Percentiles rank a stretch among this genome's conserved stretches.
phyloP scores from a whole-genome alignment of 2,329 filamentous ascomycete species.

The Aotearoamyces nothofagi region DNA sequence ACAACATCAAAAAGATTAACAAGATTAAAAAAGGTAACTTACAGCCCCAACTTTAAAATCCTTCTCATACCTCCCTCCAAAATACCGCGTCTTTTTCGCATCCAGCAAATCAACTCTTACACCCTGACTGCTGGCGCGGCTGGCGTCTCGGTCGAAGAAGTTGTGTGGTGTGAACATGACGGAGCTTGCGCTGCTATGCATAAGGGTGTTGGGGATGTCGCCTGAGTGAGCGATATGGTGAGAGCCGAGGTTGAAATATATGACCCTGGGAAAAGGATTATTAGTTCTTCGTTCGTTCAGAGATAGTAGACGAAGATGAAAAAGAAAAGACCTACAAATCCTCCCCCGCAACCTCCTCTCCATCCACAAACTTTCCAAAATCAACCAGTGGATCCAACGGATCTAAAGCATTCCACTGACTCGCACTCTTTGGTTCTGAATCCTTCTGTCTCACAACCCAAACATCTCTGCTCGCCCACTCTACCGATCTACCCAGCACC shows the following conservation, averaged over 20 bases:
- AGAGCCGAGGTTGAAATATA: conserved; percentile 41
- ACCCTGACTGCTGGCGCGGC: conserved; percentile 1
- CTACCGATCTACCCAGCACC: conserved; percentile 27
- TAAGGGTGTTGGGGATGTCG: conserved; percentile 36
- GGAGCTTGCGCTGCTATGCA: conserved; percentile 3
- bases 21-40: conserved; percentile 1
- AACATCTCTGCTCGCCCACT: conserved; percentile 34
- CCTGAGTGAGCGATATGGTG: conserved; percentile 39
- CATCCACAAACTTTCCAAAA: conserved; percentile 32
- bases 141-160: conserved; percentile 3
- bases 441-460: conserved; percentile 35
- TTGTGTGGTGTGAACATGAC: conserved; percentile 4
- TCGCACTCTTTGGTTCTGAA: conserved; percentile 29
- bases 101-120: conserved; percentile 2
- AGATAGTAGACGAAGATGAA: conserved; percentile 1
- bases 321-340: conserved; percentile 14
- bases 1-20: no score
- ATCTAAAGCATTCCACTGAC: conserved; percentile 29
- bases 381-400: conserved; percentile 31
- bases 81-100: conserved; percentile 2
- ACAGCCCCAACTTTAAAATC: conserved; percentile 1
- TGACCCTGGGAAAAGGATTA: conserved; percentile 17
- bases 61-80: conserved; percentile 2
- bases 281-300: no score
- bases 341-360: conserved; percentile 25